phyloP scores from a whole-genome alignment of 2,329 filamentous ascomycete genomes.

The Paecilomyces sp. region DNA sequence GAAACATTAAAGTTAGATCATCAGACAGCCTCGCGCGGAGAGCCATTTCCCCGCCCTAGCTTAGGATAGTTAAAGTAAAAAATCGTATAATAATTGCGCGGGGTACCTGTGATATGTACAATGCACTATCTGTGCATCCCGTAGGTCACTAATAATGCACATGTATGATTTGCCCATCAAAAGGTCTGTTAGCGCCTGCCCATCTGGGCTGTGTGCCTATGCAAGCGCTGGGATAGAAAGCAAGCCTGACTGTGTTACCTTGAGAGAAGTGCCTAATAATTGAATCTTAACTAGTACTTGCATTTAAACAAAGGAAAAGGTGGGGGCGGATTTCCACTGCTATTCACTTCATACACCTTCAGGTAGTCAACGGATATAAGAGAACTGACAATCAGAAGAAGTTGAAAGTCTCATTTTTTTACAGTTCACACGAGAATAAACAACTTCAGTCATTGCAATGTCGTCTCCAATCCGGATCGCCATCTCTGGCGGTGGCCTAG shows the following conservation, averaged over 20 bases:
- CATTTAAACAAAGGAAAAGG: neutral
- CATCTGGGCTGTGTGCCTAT: neutral
- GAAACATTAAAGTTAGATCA: too few species aligned
- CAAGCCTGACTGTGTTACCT: neutral
- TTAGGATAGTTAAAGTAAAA: too few species aligned
- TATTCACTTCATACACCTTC: neutral
- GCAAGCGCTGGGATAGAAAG: neutral
- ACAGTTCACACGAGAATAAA: neutral
- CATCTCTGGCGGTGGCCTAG: constrained; percentile 38
- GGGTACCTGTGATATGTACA: too few species aligned
- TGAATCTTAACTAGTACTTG: neutral
- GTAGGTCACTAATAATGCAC: neutral
- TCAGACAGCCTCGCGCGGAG: too few species aligned
- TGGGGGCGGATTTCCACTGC: neutral
- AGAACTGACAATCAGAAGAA: neutral
- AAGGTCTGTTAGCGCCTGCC: neutral
- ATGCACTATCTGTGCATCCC: neutral
- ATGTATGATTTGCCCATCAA: neutral
- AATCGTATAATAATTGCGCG: too few species aligned
- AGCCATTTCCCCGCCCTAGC: too few species aligned
- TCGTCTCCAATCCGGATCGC: constrained; percentile 4
- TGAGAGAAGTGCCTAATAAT: neutral
- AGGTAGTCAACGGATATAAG: neutral
- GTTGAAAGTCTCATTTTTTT: neutral
- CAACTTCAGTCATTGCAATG: neutral